Conservation (phyloP, 345 rosid genomes). For the Orychophragmus violaceus region DNA sequence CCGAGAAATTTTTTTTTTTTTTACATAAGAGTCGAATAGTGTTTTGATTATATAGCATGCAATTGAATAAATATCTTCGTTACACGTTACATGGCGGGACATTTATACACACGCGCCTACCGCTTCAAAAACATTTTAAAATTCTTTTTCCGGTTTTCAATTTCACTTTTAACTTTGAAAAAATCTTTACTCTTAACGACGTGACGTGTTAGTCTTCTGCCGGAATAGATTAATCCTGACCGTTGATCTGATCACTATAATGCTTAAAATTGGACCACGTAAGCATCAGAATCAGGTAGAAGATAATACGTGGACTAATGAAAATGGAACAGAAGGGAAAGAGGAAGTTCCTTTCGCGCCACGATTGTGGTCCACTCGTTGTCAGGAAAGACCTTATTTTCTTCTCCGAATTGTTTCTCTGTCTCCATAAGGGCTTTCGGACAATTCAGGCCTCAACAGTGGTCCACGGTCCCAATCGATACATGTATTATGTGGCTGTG, state of each 20-base stretch:
- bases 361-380: slow-evolving; percentile 41
- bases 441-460: no score
- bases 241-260: slow-evolving; percentile 30
- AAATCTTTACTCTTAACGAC: slow-evolving; percentile 14
- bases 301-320: slow-evolving; percentile 42
- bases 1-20: background rate
- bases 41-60: slow-evolving; percentile 2
- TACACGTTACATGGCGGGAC: slow-evolving; percentile 18
- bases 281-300: background rate
- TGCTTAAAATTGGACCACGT: slow-evolving; percentile 33
- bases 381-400: background rate
- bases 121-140: slow-evolving; percentile 25
- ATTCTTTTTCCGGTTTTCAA: background rate
- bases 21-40: background rate
- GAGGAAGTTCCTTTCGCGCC: slow-evolving; percentile 40
- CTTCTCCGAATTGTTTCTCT: slow-evolving; percentile 3
- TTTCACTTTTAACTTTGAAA: slow-evolving; percentile 21
- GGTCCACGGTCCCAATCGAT: no score
- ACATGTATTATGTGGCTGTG: no score
- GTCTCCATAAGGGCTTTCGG: no score
- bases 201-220: slow-evolving; percentile 33
- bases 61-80: slow-evolving; percentile 16
- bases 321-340: slow-evolving; percentile 15
- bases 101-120: slow-evolving; percentile 32
- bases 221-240: slow-evolving; percentile 26